Base-by-base conservation (phyloP, 495 filamentous ascomycete genomes). In the Darksidea phi region DNA sequence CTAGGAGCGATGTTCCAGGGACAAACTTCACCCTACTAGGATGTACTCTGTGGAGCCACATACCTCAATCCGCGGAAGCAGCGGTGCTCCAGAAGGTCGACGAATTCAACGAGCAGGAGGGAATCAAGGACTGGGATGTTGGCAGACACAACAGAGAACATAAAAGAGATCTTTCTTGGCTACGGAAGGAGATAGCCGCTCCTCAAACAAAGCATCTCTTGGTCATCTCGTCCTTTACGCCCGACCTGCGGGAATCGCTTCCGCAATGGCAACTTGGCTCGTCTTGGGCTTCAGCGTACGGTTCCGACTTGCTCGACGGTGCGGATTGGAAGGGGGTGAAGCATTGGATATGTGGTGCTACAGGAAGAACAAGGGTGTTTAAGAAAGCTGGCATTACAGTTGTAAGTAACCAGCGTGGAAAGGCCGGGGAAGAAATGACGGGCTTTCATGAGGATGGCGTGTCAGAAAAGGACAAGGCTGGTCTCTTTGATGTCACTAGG, bases 191-290 rank as follows among this genome's bases (percentile, higher is more conserved):
- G 63, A 70, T 80, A n/a, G n/a, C n/a, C n/a, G n/a, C n/a, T n/a
- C n/a, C n/a, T n/a, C n/a, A n/a, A n/a, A n/a, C n/a, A n/a, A n/a
- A n/a, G n/a, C 68, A 65, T 45, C 68, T 83, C n/a, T 45, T 85
- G 1, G 72, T 84, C 1, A 74, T 79, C 15, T 83, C 81, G 1
- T 82, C 84, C 47, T 80, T 85, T 66, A 79, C 80, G 1, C 82
- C 82, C 15, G 76, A 67, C 23, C 61, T 78, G 0, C 37, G 73
- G 38, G 69, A 68, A 2, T 80, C 77, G 0, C 76, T 77, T 3
- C 69, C 71, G 6, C 79, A 80, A 2, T 69, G 75, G 54, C 67
- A 83, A 41, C 66, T 67, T 6, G 51, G 72, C 4, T 81, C 73
- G 47, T 71, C 74, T 12, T 74, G 76, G 74, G 71, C 49, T 2